Percentiles rank a stretch among this genome's conserved stretches.
These are phyloP conservation scores for Botrytis pseudocinerea DNA, from an alignment of 2,329 filamentous ascomycete species.

Conservation along the genomic window DNA sequence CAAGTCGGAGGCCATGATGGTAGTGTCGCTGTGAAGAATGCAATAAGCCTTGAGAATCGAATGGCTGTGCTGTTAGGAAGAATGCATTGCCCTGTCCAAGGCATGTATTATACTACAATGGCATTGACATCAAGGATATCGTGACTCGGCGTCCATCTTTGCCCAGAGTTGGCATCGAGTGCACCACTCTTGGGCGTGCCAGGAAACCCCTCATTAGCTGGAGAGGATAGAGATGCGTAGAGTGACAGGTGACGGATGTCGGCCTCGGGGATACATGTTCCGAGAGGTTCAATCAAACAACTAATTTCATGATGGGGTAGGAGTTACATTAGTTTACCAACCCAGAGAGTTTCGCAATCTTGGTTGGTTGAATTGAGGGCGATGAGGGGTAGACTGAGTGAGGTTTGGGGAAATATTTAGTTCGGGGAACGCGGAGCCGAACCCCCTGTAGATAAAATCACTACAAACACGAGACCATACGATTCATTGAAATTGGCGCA, in stretches of 20 bases:
- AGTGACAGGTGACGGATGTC: background rate
- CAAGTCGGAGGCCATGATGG: slow-evolving; percentile 16
- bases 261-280: slow-evolving; percentile 17
- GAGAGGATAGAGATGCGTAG: no score
- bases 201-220: background rate
- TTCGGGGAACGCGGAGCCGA: slow-evolving; percentile 15
- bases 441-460: background rate
- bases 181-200: background rate
- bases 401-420: background rate
- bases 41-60: no score
- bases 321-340: background rate
- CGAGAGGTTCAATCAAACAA: background rate
- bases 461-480: background rate
- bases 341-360: background rate
- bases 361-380: background rate
- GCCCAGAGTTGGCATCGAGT: background rate
- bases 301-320: background rate
- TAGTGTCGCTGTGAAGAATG: background rate
- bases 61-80: background rate
- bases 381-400: background rate
- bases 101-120: background rate
- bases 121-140: background rate
- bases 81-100: background rate
- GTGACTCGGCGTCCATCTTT: background rate
- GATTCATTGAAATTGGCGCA: background rate